Base-by-base conservation (phyloP, 192 early-diverging fungal species). In the Coemansia sp. region DNA sequence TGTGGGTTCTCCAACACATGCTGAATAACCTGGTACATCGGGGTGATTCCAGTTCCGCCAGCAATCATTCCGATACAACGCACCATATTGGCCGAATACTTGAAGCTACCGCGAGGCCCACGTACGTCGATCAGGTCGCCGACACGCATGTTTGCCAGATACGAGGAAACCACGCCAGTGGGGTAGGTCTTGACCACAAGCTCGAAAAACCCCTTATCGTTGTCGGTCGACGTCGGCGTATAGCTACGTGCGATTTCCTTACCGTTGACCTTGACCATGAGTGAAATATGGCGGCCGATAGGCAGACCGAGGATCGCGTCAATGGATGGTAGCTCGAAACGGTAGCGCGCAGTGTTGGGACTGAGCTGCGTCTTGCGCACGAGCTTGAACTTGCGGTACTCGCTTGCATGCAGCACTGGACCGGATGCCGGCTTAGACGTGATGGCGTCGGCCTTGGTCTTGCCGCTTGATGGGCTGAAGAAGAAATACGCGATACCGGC, bases 11-110 rank as follows among this genome's bases (percentile, higher is more conserved):
- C 87, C 61, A 92, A 65, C 28, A 96, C 86, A 31, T 90, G 89
- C 55, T 92, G 91, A 54, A 97, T 92, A 63, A 99, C 89, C 89
- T 90, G 94, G 61, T 92, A 85, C 96, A 98, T 98, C 55, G 96
- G 96, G 1, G 96, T 95, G 67, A 98, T 92, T n/a, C 91, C 95
- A 54, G 95, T 94, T 59, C 95, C 95, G 32, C 94, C 93, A 40
- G 95, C 95, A 85, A 95, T 89, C 94, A 97, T 96, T 60, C 94
- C 94, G 17, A 97, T 76, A 8, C 74, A 76, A 16, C 84, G 84
- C 48, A 88, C 85, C 83, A 94, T 88, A 71, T 94, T 94, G 50
- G 93, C 87, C 20, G 75, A 84, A 83, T 96, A 96, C 66, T 80
- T 87, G 84, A 96, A 96, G 49, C 87, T 84, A 25, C 95, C 95